Base-by-base conservation (phyloP, 2,329 filamentous ascomycete species). In the Pseudomassariella vexata region DNA sequence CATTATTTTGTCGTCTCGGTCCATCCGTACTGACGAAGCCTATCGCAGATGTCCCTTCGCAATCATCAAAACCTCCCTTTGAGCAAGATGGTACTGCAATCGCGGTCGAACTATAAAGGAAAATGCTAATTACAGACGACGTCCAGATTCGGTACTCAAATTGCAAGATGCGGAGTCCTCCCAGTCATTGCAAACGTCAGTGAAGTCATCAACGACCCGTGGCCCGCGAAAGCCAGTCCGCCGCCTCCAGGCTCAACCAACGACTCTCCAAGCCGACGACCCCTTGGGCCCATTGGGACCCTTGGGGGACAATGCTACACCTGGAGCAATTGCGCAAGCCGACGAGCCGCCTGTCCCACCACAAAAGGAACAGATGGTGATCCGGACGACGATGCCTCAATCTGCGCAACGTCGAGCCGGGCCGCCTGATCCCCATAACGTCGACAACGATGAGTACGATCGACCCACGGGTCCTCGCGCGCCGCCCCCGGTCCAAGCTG, bases 231-330 rank as follows among this genome's bases (percentile, higher is more conserved):
- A 49, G 18, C 53, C 53, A 9, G 49, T 56, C 35, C 76, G 79
- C 43, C 75, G 79, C 40, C 66, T 87, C 50, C 79, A 81, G 45
- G 80, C 81, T 37, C 83, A 89, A 54, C 76, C 82, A 19, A 88
- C 85, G 28, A 81, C 79, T 33, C 80, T 90, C 39, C 79, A 90
- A 60, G 82, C 81, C 39, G 76, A 81, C 25, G 83, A 88, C 53
- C 82, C 83, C 35, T 73, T 89, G 27, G 86, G 85, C 2, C 85
- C 85, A 15, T 66, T 94, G 31, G 85, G 85, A 37, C 81, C 79
- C 33, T 59, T 81, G 18, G 74, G 75, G 31, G 70, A 70, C 37
- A 62, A 62, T 51, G 46, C 50, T 22, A 48, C 52, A 20, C 56
- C 53, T 5, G 47, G 47, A 14, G 49, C 59, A 35, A 45, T 49